Evolutionary conservation across 371 early-diverging fungal genomes (phyloP), one percentile per base, ranked within the genome.

Genomic region (Lichtheimia hyalospora): DNA sequence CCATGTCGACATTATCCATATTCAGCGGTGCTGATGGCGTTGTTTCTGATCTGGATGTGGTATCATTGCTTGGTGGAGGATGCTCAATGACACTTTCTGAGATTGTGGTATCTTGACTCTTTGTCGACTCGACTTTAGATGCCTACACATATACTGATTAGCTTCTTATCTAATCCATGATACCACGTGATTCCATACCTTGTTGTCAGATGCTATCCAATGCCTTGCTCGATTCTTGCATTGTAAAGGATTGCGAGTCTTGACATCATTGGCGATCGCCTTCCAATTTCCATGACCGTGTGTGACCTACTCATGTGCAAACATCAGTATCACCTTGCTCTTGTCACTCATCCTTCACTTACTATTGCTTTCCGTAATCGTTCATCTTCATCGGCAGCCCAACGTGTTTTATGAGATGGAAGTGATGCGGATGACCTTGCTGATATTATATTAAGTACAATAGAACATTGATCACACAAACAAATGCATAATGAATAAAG

Each of bases 221-320:
- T 91, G 87, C 39, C 87, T 73, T 20, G 87, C 88, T 58, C 84
- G 87, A 28, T 86, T 87, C 60, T 88, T 88, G 58, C 88, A 85
- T 66, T 90, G 91, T 5, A 85, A 56, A 5, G 86, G 67, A 42
- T 82, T 87, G 23, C 89, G 66, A 15, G 86, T 86, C 16, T 72
- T 69, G 18, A 90, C 73, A 23, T 74, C 63, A 8, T 74, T 70
- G 5, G 86, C 71, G 34, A 90, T 82, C 3, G 60, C 59, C 52
- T 82, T 84, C 90, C 90, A 90, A 46, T 83, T 78, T 13, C 89
- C 90, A 54, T 83, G 81, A 1, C 89, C 89, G 63, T 79, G 46
- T 46, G 21, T 18, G n/a, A 2, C 15, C 46, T 46, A 73, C 43
- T 71, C 62, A 34, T 8, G n/a, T n/a, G 34, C 34, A n/a, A 16